These are phyloP conservation scores for Hypoxylon sp. DNA, from an alignment of 2,329 filamentous ascomycete species.

Conservation along the genomic window DNA sequence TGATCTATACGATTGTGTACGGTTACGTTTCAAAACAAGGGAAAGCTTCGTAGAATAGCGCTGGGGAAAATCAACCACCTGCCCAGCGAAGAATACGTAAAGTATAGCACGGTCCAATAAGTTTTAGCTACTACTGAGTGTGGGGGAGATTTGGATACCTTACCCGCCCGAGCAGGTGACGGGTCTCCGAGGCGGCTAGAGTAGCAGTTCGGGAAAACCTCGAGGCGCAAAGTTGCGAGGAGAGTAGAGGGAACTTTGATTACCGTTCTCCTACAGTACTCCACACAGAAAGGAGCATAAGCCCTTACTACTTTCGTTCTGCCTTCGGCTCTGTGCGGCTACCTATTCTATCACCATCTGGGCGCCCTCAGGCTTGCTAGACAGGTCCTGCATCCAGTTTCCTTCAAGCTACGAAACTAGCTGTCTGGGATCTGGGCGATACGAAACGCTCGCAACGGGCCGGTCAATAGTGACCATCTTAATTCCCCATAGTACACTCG, in stretches of 20 bases:
- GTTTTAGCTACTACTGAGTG: conserved; percentile 42
- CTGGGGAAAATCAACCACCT: conserved; percentile 19
- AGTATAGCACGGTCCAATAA: conserved; percentile 36
- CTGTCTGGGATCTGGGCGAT: conserved; percentile 30
- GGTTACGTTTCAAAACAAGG: conserved; percentile 18
- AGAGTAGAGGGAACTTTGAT: conserved; percentile 30
- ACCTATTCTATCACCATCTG: conserved; percentile 33
- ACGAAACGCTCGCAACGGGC: conserved; percentile 46
- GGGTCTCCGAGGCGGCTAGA: conserved; percentile 46
- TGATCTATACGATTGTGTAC: conserved; percentile 27
- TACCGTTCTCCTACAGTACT: conserved; percentile 41
- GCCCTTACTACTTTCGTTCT: conserved; percentile 40
- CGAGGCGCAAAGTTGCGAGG: conserved; percentile 43
- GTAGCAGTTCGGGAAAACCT: conserved; percentile 48
- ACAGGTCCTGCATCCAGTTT: conserved; percentile 32
- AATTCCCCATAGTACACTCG: conserved; percentile 46
- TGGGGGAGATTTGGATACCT: conserved; percentile 41
- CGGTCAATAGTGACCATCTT: conserved; percentile 48
- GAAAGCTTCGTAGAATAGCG: conserved; percentile 26
- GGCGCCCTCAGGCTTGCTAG: conserved; percentile 19
- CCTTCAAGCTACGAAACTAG: conserved; percentile 31
- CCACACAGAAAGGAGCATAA: conserved; percentile 42
- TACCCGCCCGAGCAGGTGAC: conserved; percentile 45
- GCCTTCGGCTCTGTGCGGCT: conserved; percentile 36
- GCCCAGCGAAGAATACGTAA: conserved; percentile 32